Conservation (phyloP, 768 basidiomycete species). For the Tricholoma saponaceum region DNA sequence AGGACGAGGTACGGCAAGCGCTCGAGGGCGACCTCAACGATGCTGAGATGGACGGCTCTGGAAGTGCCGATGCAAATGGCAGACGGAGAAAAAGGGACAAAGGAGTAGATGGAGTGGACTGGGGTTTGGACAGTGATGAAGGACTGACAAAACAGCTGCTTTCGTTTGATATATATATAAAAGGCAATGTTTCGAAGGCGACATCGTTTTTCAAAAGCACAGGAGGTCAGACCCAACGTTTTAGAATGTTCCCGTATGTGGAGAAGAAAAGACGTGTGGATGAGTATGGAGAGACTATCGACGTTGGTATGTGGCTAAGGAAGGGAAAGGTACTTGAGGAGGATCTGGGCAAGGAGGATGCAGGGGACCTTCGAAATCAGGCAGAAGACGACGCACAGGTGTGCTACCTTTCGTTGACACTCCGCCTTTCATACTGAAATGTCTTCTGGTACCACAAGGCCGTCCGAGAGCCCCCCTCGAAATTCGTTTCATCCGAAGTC, state of each 20-base stretch:
- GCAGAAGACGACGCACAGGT: conserved; percentile 86
- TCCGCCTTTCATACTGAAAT: conserved; percentile 2
- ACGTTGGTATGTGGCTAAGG: conserved; percentile 93
- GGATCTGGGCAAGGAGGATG: conserved; percentile 79
- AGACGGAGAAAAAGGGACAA: conserved; percentile 43
- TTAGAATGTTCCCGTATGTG: conserved; percentile 96
- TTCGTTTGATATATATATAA: conserved; percentile 95
- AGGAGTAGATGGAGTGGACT: conserved; percentile 52
- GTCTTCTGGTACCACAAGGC: conserved; percentile 45
- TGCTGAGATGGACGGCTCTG: conserved; percentile 26
- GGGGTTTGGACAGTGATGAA: conserved; percentile 76
- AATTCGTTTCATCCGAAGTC: conserved; percentile 74
- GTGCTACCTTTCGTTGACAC: conserved; percentile 3
- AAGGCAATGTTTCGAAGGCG: conserved; percentile 88
- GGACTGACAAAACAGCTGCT: conserved; percentile 67
- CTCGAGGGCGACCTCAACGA: conserved; percentile 52
- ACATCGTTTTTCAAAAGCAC: conserved; percentile 85
- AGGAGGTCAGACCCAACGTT: conserved; percentile 70
- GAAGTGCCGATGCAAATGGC: conserved; percentile 14
- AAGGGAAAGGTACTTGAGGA: conserved; percentile 91
- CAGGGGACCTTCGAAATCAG: conserved; percentile 63
- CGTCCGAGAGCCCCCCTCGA: conserved; percentile 84
- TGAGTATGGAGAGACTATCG: conserved; percentile 92
- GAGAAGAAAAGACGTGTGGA: conserved; percentile 92
- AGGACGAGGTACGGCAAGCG: conserved; percentile 55